Percentiles rank a stretch among this genome's conserved stretches.
phyloP scores from a whole-genome alignment of 2,329 filamentous ascomycete genomes.

The Epichloe glyceriae region DNA sequence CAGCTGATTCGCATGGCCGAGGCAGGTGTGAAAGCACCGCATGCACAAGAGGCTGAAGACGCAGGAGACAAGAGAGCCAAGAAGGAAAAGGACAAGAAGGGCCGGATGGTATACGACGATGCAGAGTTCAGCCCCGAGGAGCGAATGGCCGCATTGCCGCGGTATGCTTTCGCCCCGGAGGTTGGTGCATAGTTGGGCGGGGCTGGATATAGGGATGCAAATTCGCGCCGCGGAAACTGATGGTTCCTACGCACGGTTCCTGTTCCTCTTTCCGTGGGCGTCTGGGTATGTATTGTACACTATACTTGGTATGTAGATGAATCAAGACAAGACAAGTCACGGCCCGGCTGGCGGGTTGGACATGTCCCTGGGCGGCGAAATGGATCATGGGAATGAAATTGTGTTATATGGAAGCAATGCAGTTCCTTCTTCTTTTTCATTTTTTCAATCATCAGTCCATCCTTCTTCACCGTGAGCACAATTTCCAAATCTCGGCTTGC shows the following conservation, averaged over 20 bases:
- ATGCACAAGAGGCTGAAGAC: slow-evolving; percentile 27
- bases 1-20: slow-evolving; percentile 52
- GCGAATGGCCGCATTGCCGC: slow-evolving; percentile 67
- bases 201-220: not conserved
- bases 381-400: no score
- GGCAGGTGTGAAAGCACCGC: slow-evolving; percentile 39
- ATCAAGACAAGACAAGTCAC: not conserved
- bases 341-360: not conserved
- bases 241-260: not conserved
- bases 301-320: not conserved
- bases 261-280: not conserved
- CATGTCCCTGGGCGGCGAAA: no score
- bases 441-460: no score
- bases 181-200: slow-evolving; percentile 5
- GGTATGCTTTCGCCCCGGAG: slow-evolving; percentile 48
- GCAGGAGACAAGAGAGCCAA: slow-evolving; percentile 51
- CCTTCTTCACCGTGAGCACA: slow-evolving; percentile 17
- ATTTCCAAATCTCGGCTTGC: slow-evolving; percentile 32
- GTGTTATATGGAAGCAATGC: no score
- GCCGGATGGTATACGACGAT: slow-evolving; percentile 69
- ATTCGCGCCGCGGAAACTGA: no score
- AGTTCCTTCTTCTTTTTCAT: no score
- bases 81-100: slow-evolving; percentile 53
- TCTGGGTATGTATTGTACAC: not conserved
- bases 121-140: slow-evolving; percentile 75